Base-by-base conservation (phyloP, 371 early-diverging fungal species). In the Circinella umbellata region DNA sequence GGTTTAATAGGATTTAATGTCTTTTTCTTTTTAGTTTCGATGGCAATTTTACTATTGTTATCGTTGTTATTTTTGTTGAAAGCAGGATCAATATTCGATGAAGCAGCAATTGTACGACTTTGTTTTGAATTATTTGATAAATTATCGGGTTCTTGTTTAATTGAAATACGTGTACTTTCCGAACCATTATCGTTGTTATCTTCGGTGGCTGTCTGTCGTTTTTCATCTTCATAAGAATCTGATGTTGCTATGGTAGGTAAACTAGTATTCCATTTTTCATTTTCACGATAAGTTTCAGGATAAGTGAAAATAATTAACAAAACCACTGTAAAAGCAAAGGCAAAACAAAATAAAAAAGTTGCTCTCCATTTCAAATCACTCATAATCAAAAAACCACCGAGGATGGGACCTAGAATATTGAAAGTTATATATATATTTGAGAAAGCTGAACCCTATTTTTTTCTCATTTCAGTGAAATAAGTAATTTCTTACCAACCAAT, bases 251-350 rank as follows among this genome's bases (percentile, higher is more conserved):
- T 57, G 10, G 42, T 61, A 10, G 69, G 61, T 37, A 63, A 27
- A 35, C 17, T 61, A 20, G 46, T 35, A 60, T 75, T 72, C 42
- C 69, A 76, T 35, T 34, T 60, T 15, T 39, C 69, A 36, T 79
- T 72, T 18, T 67, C 71, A 9, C 89, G 86, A 64, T 87, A 88
- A 0, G 91, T 91, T 69, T 92, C 92, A 0, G 90, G 90, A 60
- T 90, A 68, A 15, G 84, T 71, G 73, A 90, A 81, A 57, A 84
- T 71, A 11, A 83, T 72, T 46, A 83, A 63, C 4, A 87, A 13
- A 17, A 83, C 66, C 57, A 87, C 78, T 7, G 83, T 37, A 15
- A 77, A 78, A 39, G 87, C 83, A 69, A 86, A 77, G 15, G 83
- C 85, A 11, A 88, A 77, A 72, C 88, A 82, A 70, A 89, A 80